phyloP scores from a whole-genome alignment of 2,329 filamentous ascomycete genomes.

The Penicillium sclerotigenum region DNA sequence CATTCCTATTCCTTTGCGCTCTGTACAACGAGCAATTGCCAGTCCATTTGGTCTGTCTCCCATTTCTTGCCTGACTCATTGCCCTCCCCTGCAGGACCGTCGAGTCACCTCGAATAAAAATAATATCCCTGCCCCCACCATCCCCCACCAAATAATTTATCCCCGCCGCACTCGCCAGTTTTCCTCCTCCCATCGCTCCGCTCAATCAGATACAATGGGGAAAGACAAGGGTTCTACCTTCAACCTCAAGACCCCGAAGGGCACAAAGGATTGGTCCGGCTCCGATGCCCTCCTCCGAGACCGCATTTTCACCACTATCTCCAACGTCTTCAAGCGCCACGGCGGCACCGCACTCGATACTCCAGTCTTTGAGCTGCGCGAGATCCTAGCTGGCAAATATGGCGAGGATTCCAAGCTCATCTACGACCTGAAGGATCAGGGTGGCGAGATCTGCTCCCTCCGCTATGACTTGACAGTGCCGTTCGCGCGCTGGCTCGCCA shows the following conservation, averaged over 20 bases:
- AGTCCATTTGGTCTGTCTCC: constrained; percentile 15
- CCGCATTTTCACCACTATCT: constrained; percentile 73
- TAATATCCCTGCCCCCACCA: constrained; percentile 28
- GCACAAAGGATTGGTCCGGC: constrained; percentile 82
- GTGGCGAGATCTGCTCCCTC: constrained; percentile 78
- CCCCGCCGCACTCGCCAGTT: constrained; percentile 28
- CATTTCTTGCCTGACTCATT: constrained; percentile 19
- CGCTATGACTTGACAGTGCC: constrained; percentile 87
- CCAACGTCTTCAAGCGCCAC: constrained; percentile 77
- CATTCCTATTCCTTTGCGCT: constrained; percentile 25
- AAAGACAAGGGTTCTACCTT: constrained; percentile 49
- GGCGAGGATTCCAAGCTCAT: constrained; percentile 91
- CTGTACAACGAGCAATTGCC: constrained; percentile 31
- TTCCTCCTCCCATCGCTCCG: constrained; percentile 19
- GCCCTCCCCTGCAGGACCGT: constrained; percentile 16
- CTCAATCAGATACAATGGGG: constrained; percentile 23
- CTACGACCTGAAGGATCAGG: constrained; percentile 84
- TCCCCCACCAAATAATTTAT: constrained; percentile 27
- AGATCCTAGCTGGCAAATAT: constrained; percentile 85
- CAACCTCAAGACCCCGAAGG: constrained; percentile 84
- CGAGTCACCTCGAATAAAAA: constrained; percentile 27
- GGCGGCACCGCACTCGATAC: constrained; percentile 78
- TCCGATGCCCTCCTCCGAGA: constrained; percentile 77
- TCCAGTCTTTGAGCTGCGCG: constrained; percentile 78
- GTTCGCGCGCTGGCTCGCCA: constrained; percentile 87